Conservation (phyloP, 2,329 filamentous ascomycete genomes). For the Clonostachys chloroleuca region DNA sequence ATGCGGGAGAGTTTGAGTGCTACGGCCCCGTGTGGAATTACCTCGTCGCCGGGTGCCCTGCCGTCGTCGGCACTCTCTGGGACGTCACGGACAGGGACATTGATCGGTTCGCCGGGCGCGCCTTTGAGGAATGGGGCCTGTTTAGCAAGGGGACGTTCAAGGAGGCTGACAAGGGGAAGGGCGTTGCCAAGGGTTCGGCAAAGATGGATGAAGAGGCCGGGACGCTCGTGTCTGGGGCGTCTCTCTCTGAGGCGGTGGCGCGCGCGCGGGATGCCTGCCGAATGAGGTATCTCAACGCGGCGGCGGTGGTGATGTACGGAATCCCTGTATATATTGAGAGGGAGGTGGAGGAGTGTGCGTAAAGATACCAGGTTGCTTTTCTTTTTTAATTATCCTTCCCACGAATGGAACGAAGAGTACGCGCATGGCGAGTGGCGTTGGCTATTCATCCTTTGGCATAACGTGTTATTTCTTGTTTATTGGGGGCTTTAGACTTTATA, state of each 20-base stretch:
- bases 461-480: no score
- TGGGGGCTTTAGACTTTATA: no score
- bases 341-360: no score
- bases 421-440: no score
- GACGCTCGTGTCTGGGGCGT: slow-evolving; percentile 19
- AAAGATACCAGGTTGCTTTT: no score
- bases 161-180: slow-evolving; percentile 18
- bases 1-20: slow-evolving; percentile 85
- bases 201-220: slow-evolving; percentile 14
- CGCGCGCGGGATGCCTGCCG: slow-evolving; percentile 74
- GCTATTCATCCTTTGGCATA: no score
- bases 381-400: no score
- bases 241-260: slow-evolving; percentile 77
- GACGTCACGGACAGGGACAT: slow-evolving; percentile 98
- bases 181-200: slow-evolving; percentile 11
- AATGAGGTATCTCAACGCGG: slow-evolving; percentile 87
- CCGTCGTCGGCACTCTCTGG: slow-evolving; percentile 91
- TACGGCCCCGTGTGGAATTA: slow-evolving; percentile 89
- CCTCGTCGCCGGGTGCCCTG: slow-evolving; percentile 80
- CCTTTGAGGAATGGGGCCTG: slow-evolving; percentile 86
- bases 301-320: slow-evolving; percentile 90
- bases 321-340: slow-evolving; percentile 76
- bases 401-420: no score
- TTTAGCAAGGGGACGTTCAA: slow-evolving; percentile 42
- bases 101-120: slow-evolving; percentile 78